Base-by-base conservation (phyloP, 108 stramenopile genomes). In the Skeletonema costatum region DNA sequence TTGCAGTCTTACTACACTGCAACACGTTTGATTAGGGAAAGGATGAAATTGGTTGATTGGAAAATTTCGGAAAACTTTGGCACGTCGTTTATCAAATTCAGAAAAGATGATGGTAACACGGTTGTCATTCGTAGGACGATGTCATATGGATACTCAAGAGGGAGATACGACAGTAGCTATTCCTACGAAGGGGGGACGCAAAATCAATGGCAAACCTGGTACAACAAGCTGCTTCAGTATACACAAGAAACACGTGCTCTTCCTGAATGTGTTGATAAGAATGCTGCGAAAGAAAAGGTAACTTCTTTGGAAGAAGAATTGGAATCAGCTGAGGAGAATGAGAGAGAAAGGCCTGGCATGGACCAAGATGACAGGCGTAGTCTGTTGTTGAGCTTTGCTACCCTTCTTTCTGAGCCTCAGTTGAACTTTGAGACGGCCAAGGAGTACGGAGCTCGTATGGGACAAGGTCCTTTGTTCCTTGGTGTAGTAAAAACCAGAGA, bases 381-480 rank as follows among this genome's bases (percentile, higher is more conserved):
- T 51, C 7, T 69, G 11, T 5, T 31, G 60, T 62, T 69, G 68
- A 32, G 11, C 32, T 69, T 69, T 62, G 68, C 68, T 13, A 32
- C 60, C 2, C 68, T 69, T 51, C 68, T 69, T 17, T 61, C 60
- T 51, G 68, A 69, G 63, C 68, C 68, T 3, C 58, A 31, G 68
- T 14, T 62, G 17, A 11, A 63, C 29, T 64, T 32, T 17, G 68
- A 69, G 63, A 63, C n/a, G 19, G 16, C 17, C 17, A 64, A 61
- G 11, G 30, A 14, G 8, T 69, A 60, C 12, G 60, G 17, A 69
- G n/a, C 10, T 62, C 32, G 68, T 32, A 10, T 7, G 25, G 60
- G 58, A 32, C 1, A 9, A 9, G 6, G n/a, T 64, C 68, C 62
- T 17, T 32, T 69, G n/a, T 64, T 69, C 29, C 25, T 61, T 10